Evolutionary conservation across 2,329 filamentous ascomycete species (phyloP).

Genomic region (Apiospora malaysiana): DNA sequence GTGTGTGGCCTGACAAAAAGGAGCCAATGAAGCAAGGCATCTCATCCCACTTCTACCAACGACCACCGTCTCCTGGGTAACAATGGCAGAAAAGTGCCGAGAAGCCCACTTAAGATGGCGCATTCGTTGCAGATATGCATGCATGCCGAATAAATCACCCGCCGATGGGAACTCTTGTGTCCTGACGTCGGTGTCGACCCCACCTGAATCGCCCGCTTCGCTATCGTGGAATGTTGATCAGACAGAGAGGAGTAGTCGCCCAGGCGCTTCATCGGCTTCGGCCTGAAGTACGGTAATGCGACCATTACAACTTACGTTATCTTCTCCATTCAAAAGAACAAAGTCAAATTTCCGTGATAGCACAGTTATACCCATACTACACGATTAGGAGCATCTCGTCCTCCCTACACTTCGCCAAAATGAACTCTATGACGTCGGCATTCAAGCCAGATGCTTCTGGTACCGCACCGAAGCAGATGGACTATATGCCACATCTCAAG

Average conservation of each 20-base stretch:
- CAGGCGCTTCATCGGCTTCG: not conserved
- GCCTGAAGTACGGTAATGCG: not conserved
- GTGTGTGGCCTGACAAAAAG: not conserved
- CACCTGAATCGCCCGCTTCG: not conserved
- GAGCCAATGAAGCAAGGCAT: not conserved
- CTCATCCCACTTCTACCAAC: not conserved
- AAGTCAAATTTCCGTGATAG: too few species aligned
- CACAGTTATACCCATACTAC: not conserved
- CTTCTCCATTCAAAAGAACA: not conserved
- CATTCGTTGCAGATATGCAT: not conserved
- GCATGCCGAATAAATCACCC: not conserved
- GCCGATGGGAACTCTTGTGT: not conserved
- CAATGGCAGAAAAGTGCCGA: not conserved
- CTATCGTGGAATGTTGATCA: constrained; percentile 11
- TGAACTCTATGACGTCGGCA: constrained; percentile 50
- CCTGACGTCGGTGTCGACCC: constrained; percentile 9
- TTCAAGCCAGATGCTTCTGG: constrained; percentile 48
- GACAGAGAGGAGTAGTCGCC: not conserved
- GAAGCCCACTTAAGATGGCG: not conserved
- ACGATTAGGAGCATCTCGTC: not conserved
- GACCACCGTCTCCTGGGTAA: not conserved
- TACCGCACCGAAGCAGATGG: constrained; percentile 47
- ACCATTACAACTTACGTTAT: not conserved
- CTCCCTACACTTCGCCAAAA: constrained; percentile 30
- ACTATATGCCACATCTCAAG: constrained; percentile 63